Evolutionary conservation across 257 asterid species (phyloP).

Genomic region (Nicotiana obtusifolia): DNA sequence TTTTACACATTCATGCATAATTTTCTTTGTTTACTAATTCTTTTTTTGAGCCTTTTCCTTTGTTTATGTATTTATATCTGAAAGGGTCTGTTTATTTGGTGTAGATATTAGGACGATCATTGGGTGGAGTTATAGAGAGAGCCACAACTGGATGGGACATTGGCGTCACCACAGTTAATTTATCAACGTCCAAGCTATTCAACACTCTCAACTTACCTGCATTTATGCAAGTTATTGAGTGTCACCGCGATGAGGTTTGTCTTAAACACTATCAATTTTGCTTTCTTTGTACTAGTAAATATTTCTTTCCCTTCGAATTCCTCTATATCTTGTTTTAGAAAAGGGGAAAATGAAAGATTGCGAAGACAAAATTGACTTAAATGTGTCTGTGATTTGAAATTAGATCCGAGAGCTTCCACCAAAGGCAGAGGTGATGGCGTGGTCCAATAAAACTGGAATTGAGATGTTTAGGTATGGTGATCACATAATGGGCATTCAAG

Average conservation of each 20-base stretch:
- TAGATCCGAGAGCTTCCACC: conserved; percentile 75
- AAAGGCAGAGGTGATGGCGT: conserved; percentile 67
- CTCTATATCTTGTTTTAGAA: neutral
- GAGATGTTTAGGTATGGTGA: conserved; percentile 77
- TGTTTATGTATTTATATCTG: neutral
- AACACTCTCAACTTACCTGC: conserved; percentile 50
- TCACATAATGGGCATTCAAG: conserved; percentile 90
- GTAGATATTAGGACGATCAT: conserved; percentile 73
- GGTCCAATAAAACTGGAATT: conserved; percentile 66
- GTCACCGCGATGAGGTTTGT: conserved; percentile 87
- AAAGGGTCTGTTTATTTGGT: conserved; percentile 3
- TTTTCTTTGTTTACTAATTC: neutral
- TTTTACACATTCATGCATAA: neutral
- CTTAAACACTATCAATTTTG: neutral
- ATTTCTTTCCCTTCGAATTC: neutral
- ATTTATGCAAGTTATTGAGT: conserved; percentile 54
- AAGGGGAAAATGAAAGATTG: neutral
- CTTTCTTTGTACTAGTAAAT: neutral
- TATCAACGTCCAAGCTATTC: conserved; percentile 50
- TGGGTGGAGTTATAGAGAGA: conserved; percentile 76
- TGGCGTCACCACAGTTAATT: conserved; percentile 50
- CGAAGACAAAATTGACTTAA: neutral
- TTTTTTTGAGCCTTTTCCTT: neutral
- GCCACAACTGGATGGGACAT: conserved; percentile 83
- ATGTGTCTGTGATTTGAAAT: neutral